These are phyloP conservation scores for Amaranthus cruentus DNA, from an alignment of 148 eudicot species.

Conservation along the genomic window DNA sequence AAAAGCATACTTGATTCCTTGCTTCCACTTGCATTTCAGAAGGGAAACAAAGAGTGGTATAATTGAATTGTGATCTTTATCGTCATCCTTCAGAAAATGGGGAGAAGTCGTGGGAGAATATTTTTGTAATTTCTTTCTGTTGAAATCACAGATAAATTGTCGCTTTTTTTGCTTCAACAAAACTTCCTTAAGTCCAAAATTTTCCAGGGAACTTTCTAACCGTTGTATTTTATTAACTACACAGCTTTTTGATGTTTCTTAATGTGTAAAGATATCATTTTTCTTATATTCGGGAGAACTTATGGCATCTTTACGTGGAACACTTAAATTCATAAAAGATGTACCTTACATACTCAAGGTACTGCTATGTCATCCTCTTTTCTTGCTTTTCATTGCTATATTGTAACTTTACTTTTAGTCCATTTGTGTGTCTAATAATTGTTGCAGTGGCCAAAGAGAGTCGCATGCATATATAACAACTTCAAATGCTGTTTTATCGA, in stretches of 20 bases:
- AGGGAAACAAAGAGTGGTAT: neutral
- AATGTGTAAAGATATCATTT: slow-evolving; percentile 69
- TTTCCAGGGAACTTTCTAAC: neutral
- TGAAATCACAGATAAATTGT: neutral
- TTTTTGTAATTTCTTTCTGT: neutral
- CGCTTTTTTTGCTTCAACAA: too few species aligned
- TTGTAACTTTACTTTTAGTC: neutral
- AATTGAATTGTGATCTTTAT: neutral
- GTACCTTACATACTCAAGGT: slow-evolving; percentile 87
- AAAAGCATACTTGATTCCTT: neutral
- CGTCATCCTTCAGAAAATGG: neutral
- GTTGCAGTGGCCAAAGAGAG: neutral
- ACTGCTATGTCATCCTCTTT: slow-evolving; percentile 13
- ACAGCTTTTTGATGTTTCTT: slow-evolving; percentile 31
- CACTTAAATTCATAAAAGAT: slow-evolving; percentile 81
- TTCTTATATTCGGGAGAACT: slow-evolving; percentile 73
- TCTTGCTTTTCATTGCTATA: slow-evolving; percentile 3
- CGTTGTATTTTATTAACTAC: neutral
- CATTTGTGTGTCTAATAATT: neutral
- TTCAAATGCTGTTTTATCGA: neutral
- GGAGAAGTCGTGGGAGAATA: too few species aligned
- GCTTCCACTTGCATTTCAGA: neutral
- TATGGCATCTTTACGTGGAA: slow-evolving; percentile 69
- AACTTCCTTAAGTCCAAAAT: neutral
- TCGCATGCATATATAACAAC: neutral